These are phyloP conservation scores for Graphilbum fragrans DNA, from an alignment of 2,329 filamentous ascomycete species.

Conservation along the genomic window DNA sequence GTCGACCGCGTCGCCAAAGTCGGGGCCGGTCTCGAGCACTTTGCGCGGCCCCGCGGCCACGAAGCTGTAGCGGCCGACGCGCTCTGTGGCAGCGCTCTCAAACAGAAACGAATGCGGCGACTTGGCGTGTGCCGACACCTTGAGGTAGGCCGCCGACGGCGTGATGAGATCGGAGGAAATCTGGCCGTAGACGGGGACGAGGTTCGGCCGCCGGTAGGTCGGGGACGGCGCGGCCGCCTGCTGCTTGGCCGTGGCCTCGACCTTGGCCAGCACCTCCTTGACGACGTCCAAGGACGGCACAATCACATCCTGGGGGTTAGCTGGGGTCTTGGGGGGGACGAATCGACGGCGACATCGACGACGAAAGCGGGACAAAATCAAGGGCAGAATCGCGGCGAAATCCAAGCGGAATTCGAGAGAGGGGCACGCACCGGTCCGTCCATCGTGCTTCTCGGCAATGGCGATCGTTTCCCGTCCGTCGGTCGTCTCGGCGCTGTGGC, in stretches of 20 bases:
- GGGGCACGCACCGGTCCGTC: constrained; percentile 8
- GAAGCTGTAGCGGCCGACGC: constrained; percentile 91
- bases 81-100: constrained; percentile 85
- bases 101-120: constrained; percentile 74
- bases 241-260: constrained; percentile 4
- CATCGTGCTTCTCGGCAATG: constrained; percentile 4
- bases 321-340: neutral
- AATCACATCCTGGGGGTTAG: constrained; percentile 13
- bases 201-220: constrained; percentile 9
- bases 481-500: neutral
- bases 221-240: constrained; percentile 7
- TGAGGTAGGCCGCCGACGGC: constrained; percentile 89
- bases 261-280: constrained; percentile 8
- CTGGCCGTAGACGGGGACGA: constrained; percentile 14
- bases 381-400: neutral
- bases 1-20: constrained; percentile 73
- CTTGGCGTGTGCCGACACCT: constrained; percentile 63
- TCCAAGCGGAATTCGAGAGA: neutral
- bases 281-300: constrained; percentile 15
- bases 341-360: neutral
- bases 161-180: constrained; percentile 72
- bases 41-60: constrained; percentile 62
- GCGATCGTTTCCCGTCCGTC: neutral
- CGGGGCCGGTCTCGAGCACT: constrained; percentile 75
- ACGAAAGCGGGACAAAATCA: neutral